Evolutionary conservation across 176 grass and related monocot genomes (phyloP).

Genomic region (maize (Zea mays)): Zm-B73-REFERENCE-NAM-5.0 NC_050097.1:8096501-8097000

Average conservation of each 20-base stretch:
- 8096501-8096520: too few relatives aligned
- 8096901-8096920: neutral
- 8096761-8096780: slow-evolving; percentile 7
- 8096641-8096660: neutral
- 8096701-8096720: slow-evolving; percentile 31
- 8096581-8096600: neutral
- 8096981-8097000: slow-evolving; percentile 28
- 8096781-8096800: slow-evolving; percentile 50
- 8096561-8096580: neutral
- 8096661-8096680: neutral
- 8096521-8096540: neutral
- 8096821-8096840: slow-evolving; percentile 63
- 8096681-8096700: slow-evolving; percentile 25
- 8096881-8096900: neutral
- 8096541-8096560: neutral
- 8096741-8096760: slow-evolving; percentile 42
- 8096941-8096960: neutral
- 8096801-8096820: neutral
- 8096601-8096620: neutral
- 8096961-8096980: neutral
- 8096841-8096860: slow-evolving; percentile 28
- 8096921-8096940: slow-evolving; percentile 2
- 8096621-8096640: neutral
- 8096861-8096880: slow-evolving; percentile 12
- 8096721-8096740: slow-evolving; percentile 36